Conservation (phyloP, 2,329 filamentous ascomycete genomes). For the Pyrenophora graminea region DNA sequence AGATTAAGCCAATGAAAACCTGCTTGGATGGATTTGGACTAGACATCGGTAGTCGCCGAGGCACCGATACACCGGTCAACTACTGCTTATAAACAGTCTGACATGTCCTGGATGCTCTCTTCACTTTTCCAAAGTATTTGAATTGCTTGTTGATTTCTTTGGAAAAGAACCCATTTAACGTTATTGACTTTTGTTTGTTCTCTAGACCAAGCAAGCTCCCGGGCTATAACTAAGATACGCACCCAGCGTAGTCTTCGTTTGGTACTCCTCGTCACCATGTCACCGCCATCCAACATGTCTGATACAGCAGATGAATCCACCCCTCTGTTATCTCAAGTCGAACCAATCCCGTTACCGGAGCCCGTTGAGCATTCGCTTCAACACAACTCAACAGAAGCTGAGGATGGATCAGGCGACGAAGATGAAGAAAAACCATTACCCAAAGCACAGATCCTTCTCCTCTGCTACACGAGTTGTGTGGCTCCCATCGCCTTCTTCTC, state of each 20-base stretch:
- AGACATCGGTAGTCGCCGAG: too few species aligned
- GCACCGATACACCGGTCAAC: too few species aligned
- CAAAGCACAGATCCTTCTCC: constrained; percentile 64
- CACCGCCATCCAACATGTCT: constrained; percentile 1
- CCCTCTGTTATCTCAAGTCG: constrained; percentile 31
- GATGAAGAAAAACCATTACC: constrained; percentile 37
- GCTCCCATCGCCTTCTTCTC: constrained; percentile 83
- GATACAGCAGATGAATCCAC: constrained; percentile 31
- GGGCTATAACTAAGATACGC: not conserved
- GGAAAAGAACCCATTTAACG: too few species aligned
- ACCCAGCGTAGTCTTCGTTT: not conserved
- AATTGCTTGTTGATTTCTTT: too few species aligned
- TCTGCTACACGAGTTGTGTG: constrained; percentile 73
- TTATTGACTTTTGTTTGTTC: too few species aligned
- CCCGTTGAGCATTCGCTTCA: constrained; percentile 2
- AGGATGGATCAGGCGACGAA: constrained; percentile 11
- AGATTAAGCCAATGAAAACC: too few species aligned
- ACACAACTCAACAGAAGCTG: not conserved
- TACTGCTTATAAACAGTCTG: too few species aligned
- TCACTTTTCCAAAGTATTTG: too few species aligned
- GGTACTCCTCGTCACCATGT: constrained; percentile 1
- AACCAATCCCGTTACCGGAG: constrained; percentile 21
- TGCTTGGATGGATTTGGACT: too few species aligned
- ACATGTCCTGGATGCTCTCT: too few species aligned
- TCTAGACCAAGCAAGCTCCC: not conserved